Percentiles rank a stretch among this genome's conserved stretches.
phyloP scores from a whole-genome alignment of 2,329 filamentous ascomycete species.

The Boeremia lycopersici region DNA sequence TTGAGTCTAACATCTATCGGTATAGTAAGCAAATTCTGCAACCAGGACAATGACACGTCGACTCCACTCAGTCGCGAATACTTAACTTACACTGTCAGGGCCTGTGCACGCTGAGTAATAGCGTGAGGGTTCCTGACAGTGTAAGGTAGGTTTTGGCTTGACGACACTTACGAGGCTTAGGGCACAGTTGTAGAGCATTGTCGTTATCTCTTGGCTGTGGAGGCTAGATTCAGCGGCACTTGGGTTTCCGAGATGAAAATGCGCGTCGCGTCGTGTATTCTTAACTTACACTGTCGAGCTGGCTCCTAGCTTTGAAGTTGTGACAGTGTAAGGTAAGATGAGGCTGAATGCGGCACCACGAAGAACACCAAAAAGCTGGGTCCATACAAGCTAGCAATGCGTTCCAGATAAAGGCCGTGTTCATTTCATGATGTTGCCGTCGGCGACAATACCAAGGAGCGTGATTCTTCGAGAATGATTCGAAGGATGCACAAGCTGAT shows the following conservation, averaged over 20 bases:
- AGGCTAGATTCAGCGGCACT: constrained; percentile 3
- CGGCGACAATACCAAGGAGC: constrained; percentile 13
- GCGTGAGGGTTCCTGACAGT: background rate
- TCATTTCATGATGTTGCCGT: constrained; percentile 10
- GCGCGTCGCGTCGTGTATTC: constrained; percentile 1
- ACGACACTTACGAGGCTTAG: constrained; percentile 5
- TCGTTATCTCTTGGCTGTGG: constrained; percentile 4
- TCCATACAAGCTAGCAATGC: constrained; percentile 13
- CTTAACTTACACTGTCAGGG: constrained; percentile 10
- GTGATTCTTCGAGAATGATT: constrained; percentile 5
- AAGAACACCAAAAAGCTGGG: constrained; percentile 2
- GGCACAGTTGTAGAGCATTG: background rate
- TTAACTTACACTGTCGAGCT: constrained; percentile 11
- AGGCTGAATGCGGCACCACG: constrained; percentile 15
- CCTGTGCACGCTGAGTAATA: background rate
- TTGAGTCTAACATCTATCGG: constrained; percentile 30
- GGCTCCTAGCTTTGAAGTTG: constrained; percentile 2
- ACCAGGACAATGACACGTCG: constrained; percentile 23
- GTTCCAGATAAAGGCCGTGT: constrained; percentile 8
- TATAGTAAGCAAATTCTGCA: constrained; percentile 32
- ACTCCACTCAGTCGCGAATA: constrained; percentile 31
- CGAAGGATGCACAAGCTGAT: background rate
- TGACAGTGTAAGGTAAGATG: constrained; percentile 12
- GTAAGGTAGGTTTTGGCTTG: constrained; percentile 8
- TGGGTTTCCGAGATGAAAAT: background rate